Conservation (phyloP, 2,329 filamentous ascomycete species). For the Venturia aucupariae region DNA sequence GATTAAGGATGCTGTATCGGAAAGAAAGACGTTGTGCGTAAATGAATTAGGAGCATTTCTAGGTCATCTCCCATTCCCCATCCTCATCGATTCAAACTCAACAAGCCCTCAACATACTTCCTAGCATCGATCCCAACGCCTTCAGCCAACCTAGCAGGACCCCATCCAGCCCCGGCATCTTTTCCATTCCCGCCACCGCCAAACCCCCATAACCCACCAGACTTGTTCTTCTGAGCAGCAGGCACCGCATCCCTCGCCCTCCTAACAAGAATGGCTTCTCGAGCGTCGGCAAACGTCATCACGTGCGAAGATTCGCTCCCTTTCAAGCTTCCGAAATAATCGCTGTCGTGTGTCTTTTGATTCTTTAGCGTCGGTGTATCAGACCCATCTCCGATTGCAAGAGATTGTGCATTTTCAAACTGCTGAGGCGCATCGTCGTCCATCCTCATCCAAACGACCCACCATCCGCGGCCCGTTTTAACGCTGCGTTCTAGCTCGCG, state of each 20-base stretch:
- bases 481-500: constrained; percentile 50
- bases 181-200: constrained; percentile 21
- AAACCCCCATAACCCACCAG: constrained; percentile 20
- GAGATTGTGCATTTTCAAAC: not conserved
- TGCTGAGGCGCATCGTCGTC: not conserved
- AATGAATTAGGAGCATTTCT: not conserved
- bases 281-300: constrained; percentile 2
- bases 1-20: too few relatives aligned
- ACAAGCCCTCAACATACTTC: constrained; percentile 62
- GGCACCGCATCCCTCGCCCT: constrained; percentile 14
- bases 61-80: not conserved
- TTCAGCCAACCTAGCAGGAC: constrained; percentile 53
- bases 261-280: constrained; percentile 18
- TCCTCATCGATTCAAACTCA: constrained; percentile 41
- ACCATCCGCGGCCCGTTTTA: constrained; percentile 57
- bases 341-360: not conserved
- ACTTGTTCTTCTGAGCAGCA: constrained; percentile 4
- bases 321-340: not conserved
- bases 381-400: not conserved
- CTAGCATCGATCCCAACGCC: constrained; percentile 71
- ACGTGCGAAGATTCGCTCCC: not conserved
- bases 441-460: constrained; percentile 56
- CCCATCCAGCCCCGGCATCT: constrained; percentile 38
- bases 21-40: not conserved
- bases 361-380: not conserved